Evolutionary conservation across 2,329 filamentous ascomycete species (phyloP), one percentile per base, ranked within the genome.

Genomic region (Mariannaea elegans): DNA sequence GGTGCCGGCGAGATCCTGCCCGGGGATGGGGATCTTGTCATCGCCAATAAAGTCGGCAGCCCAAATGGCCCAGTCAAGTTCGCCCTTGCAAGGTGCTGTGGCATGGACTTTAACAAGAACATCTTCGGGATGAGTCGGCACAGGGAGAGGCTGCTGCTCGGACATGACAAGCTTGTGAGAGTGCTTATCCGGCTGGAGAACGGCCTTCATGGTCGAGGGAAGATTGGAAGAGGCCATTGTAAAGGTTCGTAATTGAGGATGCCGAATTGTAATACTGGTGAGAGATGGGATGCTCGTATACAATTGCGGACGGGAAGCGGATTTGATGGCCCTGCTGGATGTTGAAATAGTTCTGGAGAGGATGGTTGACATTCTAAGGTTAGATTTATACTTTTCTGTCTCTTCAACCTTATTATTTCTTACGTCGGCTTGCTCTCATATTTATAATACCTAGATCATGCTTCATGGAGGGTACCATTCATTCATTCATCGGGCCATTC

Each of bases 1-100:
- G 2, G 69, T 72, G 8, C 78, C 78, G 0, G 76, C 69, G 18
- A 79, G 65, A 54, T 80, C 78, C 36, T 76, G 74, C 39, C 77
- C 71, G 1, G 74, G 72, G 2, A 75, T 68, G 27, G 70, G 71
- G 12, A 62, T 60, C 53, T 65, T 66, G 50, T 65, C 63, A 7
- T 59, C 60, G 8, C 65, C 62, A 36, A 67, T 64, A 9, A 67
- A 57, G 4, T 64, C 61, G 3, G 69, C 63, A 4, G 64, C 62
- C 59, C 61, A 59, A 12, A 66, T 38, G 2, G 60, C 63, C 76
- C 76, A 77, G 45, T 65, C 61, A 2, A 77, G 70, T 56, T 74
- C 75, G 13, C 72, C 71, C 27, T 71, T 66, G 62, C 71, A 73
- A 6, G 73, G 71, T 1, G 74, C 64, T 0, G 75, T 75, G 12